These are phyloP conservation scores for Diaporthe aspalathi DNA, from an alignment of 2,329 filamentous ascomycete genomes.

Conservation along the genomic window DNA sequence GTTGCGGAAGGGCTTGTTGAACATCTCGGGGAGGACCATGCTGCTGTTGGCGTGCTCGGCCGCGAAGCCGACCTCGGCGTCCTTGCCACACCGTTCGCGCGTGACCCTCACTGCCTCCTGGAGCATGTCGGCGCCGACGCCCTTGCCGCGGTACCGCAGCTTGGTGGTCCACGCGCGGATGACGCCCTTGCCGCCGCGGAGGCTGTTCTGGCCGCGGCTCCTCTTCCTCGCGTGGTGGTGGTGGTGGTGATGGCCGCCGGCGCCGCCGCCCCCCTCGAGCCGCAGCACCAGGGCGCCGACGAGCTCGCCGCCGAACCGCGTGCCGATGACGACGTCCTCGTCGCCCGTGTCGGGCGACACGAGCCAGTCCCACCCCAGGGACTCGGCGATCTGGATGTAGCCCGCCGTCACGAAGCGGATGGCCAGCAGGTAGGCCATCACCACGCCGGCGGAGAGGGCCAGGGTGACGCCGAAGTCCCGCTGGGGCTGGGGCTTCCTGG, in stretches of 20 bases:
- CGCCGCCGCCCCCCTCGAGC: conserved; percentile 65
- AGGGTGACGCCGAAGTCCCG: conserved; percentile 66
- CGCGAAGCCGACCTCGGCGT: conserved; percentile 77
- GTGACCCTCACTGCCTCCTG: conserved; percentile 78
- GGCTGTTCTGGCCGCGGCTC: conserved; percentile 50
- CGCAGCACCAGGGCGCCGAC: conserved; percentile 78
- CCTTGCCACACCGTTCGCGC: conserved; percentile 74
- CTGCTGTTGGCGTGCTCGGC: conserved; percentile 80
- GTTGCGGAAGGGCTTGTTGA: conserved; percentile 70
- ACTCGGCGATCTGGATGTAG: conserved; percentile 74
- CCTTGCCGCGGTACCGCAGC: conserved; percentile 74
- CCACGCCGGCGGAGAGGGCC: conserved; percentile 68
- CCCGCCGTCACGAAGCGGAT: conserved; percentile 70
- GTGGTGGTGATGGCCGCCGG: conserved; percentile 30
- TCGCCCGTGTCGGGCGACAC: conserved; percentile 52
- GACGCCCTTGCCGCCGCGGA: conserved; percentile 72
- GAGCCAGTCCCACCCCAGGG: conserved; percentile 72
- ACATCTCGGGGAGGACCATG: conserved; percentile 70
- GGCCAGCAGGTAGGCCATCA: conserved; percentile 72
- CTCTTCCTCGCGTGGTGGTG: conserved; percentile 47
- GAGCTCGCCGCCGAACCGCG: conserved; percentile 74
- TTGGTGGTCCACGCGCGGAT: conserved; percentile 87
- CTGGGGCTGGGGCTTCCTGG: conserved; percentile 46
- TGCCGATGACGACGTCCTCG: conserved; percentile 71
- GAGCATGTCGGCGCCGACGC: conserved; percentile 78